Evolutionary conservation across 805 yeast species (phyloP), one percentile per base, ranked within the genome.

Genomic region (Kluyveromyces nonfermentans): DNA sequence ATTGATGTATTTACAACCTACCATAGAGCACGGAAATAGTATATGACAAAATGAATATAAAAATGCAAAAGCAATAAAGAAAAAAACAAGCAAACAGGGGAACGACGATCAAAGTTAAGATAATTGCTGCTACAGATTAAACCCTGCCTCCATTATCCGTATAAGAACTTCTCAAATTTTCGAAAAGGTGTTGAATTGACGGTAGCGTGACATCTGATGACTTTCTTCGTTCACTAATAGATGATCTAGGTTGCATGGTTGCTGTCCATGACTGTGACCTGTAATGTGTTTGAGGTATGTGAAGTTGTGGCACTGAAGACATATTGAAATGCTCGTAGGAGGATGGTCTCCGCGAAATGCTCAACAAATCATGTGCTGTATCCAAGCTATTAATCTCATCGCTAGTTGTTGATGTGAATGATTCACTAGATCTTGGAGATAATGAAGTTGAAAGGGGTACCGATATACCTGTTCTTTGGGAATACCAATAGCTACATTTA

Each of bases 401-500:
- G 34, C 34, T 38, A 31, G 41, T 30, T 10, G 18, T 17, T 8
- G 41, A 16, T 5, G 41, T 28, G 5, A 31, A 15, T 9, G 41
- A 38, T 15, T 28, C 18, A 17, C 19, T 15, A 10, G 41, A 38
- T 21, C 18, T 28, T 10, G 38, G 38, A 25, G 40, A 36, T n/a
- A 34, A 12, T 18, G 44, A 35, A 30, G 44, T 8, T 16, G 30
- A 25, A 17, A 20, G 19, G 12, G 22, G 21, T 9, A 17, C 35
- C 10, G 33, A 39, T 12, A 31, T 33, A 25, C 40, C 33, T 22
- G 15, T 25, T 36, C 33, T 38, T 33, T 47, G 48, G 31, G 41
- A 32, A 36, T 42, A 49, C 51, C 53, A 49, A 6, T 46, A 20
- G 19, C 51, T 63, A 46, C 73, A 68, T 35, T 57, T 55, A 17